These are phyloP conservation scores for Russula lepida DNA, from an alignment of 768 basidiomycete species.

Conservation along the genomic window DNA sequence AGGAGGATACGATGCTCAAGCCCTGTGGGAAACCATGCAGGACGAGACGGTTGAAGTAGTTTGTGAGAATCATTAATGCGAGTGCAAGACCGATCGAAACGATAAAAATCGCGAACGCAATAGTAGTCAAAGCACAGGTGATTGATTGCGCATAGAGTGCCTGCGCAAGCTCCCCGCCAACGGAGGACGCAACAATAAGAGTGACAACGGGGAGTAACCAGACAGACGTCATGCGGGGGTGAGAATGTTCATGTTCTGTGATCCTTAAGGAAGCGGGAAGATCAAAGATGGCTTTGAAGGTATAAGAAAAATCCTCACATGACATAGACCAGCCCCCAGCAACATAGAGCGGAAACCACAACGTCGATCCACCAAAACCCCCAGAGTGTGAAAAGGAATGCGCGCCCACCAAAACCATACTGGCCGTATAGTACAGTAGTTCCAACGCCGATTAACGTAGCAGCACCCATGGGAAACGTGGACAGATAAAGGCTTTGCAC, in stretches of 20 bases:
- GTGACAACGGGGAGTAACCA: slow-evolving; percentile 78
- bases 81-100: slow-evolving; percentile 49
- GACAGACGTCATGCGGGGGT: slow-evolving; percentile 46
- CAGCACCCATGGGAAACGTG: slow-evolving; percentile 49
- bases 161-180: slow-evolving; percentile 50
- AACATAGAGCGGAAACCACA: slow-evolving; percentile 45
- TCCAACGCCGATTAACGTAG: slow-evolving; percentile 48
- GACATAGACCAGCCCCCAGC: slow-evolving; percentile 52
- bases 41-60: slow-evolving; percentile 54
- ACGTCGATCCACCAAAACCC: slow-evolving; percentile 64
- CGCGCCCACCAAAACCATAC: slow-evolving; percentile 41
- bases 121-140: slow-evolving; percentile 45
- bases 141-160: slow-evolving; percentile 40
- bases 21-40: slow-evolving; percentile 46
- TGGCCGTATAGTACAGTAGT: slow-evolving; percentile 37
- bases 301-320: slow-evolving; percentile 40
- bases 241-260: slow-evolving; percentile 41
- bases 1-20: slow-evolving; percentile 44
- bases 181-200: slow-evolving; percentile 59
- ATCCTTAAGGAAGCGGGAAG: neutral
- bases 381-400: slow-evolving; percentile 51
- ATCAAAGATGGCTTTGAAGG: neutral
- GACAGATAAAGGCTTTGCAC: slow-evolving; percentile 43
- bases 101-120: slow-evolving; percentile 45
- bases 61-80: slow-evolving; percentile 57